These are phyloP conservation scores for Uncinocarpus reesii DNA, from an alignment of 2,329 filamentous ascomycete species.

Conservation along the genomic window DNA sequence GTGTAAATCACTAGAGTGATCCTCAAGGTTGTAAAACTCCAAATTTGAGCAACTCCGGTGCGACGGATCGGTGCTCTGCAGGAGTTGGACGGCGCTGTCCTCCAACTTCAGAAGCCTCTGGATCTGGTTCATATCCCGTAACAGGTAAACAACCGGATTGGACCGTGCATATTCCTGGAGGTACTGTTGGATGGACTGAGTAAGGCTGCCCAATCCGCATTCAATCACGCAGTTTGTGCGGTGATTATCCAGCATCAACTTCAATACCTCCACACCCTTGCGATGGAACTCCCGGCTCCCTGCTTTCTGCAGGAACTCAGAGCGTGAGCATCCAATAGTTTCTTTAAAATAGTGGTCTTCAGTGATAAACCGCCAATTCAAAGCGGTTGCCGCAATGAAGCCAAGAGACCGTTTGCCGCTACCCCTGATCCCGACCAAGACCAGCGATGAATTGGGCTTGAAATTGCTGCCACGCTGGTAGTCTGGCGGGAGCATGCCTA, in stretches of 20 bases:
- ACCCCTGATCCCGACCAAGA: constrained; percentile 62
- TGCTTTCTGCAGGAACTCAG: constrained; percentile 53
- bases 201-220: constrained; percentile 59
- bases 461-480: constrained; percentile 31
- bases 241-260: constrained; percentile 50
- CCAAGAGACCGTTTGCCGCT: constrained; percentile 67
- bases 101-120: constrained; percentile 51
- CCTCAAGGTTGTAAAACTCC: constrained; percentile 60
- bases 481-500: not conserved
- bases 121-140: constrained; percentile 55
- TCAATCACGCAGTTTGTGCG: constrained; percentile 53
- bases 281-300: constrained; percentile 41
- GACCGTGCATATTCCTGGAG: constrained; percentile 53
- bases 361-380: constrained; percentile 58
- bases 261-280: constrained; percentile 53
- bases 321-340: constrained; percentile 50
- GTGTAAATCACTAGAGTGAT: constrained; percentile 1
- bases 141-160: constrained; percentile 61
- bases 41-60: constrained; percentile 60
- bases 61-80: constrained; percentile 42
- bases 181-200: constrained; percentile 50
- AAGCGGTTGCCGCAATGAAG: constrained; percentile 62
- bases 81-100: constrained; percentile 48
- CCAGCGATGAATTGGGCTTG: constrained; percentile 55
- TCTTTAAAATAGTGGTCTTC: constrained; percentile 59